phyloP scores from a whole-genome alignment of 2,329 filamentous ascomycete species.

The Penicillium vulpinum region DNA sequence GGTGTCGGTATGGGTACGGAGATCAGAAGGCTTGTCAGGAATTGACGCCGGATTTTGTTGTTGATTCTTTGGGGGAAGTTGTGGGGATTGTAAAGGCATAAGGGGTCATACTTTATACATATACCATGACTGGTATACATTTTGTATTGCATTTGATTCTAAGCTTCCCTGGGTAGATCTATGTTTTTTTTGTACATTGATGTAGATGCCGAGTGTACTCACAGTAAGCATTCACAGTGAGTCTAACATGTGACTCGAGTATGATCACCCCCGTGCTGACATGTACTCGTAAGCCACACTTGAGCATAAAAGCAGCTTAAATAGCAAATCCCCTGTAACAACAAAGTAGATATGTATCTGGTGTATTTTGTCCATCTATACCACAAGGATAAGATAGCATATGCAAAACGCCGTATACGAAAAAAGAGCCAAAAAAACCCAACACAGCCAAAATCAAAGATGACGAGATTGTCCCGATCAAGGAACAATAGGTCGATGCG shows the following conservation, averaged over 20 bases:
- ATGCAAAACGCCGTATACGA: slow-evolving; percentile 30
- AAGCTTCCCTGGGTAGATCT: background rate
- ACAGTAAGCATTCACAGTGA: no score
- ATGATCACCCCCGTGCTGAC: background rate
- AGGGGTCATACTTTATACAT: background rate
- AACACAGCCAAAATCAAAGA: slow-evolving; percentile 24
- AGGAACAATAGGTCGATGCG: slow-evolving; percentile 26
- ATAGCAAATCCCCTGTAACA: background rate
- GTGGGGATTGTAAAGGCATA: slow-evolving; percentile 3
- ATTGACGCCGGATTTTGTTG: slow-evolving; percentile 9
- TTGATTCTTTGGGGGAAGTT: slow-evolving; percentile 12
- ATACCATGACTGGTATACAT: background rate
- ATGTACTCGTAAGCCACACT: background rate
- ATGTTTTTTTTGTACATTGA: background rate
- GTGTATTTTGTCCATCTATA: slow-evolving; percentile 30
- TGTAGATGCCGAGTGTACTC: background rate
- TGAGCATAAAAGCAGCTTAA: background rate
- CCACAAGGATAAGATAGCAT: slow-evolving; percentile 25
- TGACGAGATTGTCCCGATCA: slow-evolving; percentile 14
- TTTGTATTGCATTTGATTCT: no score
- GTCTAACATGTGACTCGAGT: background rate
- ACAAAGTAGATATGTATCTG: background rate
- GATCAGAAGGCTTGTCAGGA: slow-evolving; percentile 8
- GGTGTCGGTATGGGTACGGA: slow-evolving; percentile 20
- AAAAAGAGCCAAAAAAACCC: slow-evolving; percentile 17